Percentiles rank a stretch among this genome's conserved stretches.
Evolutionary conservation across 2,329 filamentous ascomycete species (phyloP).

Genomic region (Claviceps digitariae): DNA sequence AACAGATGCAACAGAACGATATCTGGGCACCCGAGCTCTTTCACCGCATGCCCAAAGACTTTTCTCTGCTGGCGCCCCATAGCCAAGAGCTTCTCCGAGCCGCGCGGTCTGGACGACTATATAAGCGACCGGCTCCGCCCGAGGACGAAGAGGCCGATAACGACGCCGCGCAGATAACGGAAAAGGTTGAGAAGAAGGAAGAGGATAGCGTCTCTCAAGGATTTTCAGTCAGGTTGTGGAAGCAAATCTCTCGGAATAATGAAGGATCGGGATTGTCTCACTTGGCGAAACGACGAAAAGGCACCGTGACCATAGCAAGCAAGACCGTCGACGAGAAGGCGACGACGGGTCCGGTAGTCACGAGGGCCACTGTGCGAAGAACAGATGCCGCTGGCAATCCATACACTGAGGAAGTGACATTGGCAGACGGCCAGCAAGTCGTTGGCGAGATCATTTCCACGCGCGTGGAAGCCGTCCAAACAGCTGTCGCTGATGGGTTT

Average conservation of each 20-base stretch:
- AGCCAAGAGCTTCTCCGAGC: conserved; percentile 73
- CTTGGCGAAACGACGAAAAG: conserved; percentile 48
- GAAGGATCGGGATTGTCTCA: conserved; percentile 39
- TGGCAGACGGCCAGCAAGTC: conserved; percentile 64
- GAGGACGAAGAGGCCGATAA: conserved; percentile 46
- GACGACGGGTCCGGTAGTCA: conserved; percentile 42
- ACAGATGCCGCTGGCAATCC: conserved; percentile 68
- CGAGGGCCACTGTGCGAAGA: conserved; percentile 67
- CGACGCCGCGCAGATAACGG: conserved; percentile 26
- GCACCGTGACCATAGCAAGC: conserved; percentile 42
- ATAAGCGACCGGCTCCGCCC: conserved; percentile 53
- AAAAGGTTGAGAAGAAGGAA: conserved; percentile 48
- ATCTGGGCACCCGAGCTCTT: conserved; percentile 65
- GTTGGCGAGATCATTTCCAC: conserved; percentile 68
- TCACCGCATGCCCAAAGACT: conserved; percentile 74
- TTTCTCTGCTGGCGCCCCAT: conserved; percentile 59
- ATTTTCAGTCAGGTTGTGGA: conserved; percentile 46
- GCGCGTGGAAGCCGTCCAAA: conserved; percentile 39
- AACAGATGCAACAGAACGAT: conserved; percentile 49
- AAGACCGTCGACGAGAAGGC: conserved; percentile 32
- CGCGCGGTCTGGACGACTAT: conserved; percentile 62
- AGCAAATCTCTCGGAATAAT: conserved; percentile 44
- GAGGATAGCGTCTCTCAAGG: conserved; percentile 42
- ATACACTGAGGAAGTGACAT: conserved; percentile 70
- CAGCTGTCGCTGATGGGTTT: conserved; percentile 42